These are phyloP conservation scores for Tilletia walkeri DNA, from an alignment of 1,284 basidiomycete genomes.

Conservation along the genomic window DNA sequence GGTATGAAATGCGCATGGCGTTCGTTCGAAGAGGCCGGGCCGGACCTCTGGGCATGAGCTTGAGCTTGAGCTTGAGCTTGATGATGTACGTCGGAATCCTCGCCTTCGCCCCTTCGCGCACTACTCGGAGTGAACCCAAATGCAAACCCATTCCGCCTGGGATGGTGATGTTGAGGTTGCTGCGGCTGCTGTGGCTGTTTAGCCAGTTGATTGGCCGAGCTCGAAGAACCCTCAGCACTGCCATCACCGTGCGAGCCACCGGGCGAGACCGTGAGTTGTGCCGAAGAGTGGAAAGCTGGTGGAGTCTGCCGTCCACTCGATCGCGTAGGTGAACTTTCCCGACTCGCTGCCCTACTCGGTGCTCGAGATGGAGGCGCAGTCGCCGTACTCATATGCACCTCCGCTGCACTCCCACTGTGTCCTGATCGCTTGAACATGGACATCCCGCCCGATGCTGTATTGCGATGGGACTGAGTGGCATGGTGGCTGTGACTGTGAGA, in stretches of 20 bases:
- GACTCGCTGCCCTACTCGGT: constrained; percentile 4
- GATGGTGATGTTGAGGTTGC: constrained; percentile 1
- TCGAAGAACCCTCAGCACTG: no score
- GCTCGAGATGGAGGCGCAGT: constrained; percentile 10
- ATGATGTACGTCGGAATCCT: background rate
- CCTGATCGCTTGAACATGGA: constrained; percentile 1
- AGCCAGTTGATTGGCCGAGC: no score
- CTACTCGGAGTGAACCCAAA: constrained; percentile 13
- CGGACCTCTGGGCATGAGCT: background rate
- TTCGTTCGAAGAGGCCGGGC: background rate
- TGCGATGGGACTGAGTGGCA: background rate
- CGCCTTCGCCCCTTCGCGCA: constrained; percentile 2
- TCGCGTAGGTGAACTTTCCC: constrained; percentile 11
- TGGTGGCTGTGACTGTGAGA: background rate
- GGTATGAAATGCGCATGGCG: constrained; percentile 12
- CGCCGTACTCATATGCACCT: constrained; percentile 4
- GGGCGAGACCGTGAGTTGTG: background rate
- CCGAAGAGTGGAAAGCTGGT: background rate
- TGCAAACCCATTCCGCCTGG: background rate
- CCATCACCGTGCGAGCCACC: background rate
- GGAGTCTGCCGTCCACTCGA: constrained; percentile 4
- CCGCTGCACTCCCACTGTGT: background rate
- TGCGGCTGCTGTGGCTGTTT: background rate
- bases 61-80: background rate
- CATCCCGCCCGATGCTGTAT: background rate